Evolutionary conservation across 441 rosid species (phyloP), one percentile per base, ranked within the genome.

Genomic region (Rhodomyrtus psidioides): DNA sequence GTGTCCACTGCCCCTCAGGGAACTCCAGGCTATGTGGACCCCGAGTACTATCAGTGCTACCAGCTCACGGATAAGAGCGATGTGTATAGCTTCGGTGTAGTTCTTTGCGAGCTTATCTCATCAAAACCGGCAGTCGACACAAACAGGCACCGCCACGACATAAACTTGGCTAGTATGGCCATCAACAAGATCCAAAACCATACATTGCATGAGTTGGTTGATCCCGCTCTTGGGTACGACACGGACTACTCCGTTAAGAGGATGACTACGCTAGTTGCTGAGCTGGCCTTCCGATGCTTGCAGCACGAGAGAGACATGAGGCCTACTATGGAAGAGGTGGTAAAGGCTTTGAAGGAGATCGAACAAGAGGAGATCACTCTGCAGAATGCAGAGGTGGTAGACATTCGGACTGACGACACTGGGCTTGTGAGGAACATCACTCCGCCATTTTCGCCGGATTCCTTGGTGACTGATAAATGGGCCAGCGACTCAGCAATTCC

Each of bases 1-100:
- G 85, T 86, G 56, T 86, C 88, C 2, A 86, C 88, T 4, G 88
- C 88, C 42, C 88, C 88, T 9, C 88, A 86, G 75, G 88, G 88
- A 9, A 86, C 85, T 62, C 88, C 88, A 9, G 88, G 88, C 27
- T 86, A 86, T 56, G 88, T 86, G 54, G 88, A 86, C 53, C 88
- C 88, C 6, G 88, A 86, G 58, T 86, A 86, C 85, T 83, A 86
- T 85, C 83, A 83, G n/a, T 83, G 85, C 85, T 86, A 86, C 51
- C 19, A 44, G 76, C 85, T 86, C 9, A 86, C 88, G 4, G 88
- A 86, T 7, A 86, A 86, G 82, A 86, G 88, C 6, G 88, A 86
- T 12, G 84, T 86, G 44, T 86, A 86, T 54, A 86, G 88, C 58
- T 86, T 86, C 13, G 88, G 88, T 42, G 88, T 86, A 4, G 88